Conservation (phyloP, 2,329 filamentous ascomycete genomes). For the Metarhizium anisopliae region DNA sequence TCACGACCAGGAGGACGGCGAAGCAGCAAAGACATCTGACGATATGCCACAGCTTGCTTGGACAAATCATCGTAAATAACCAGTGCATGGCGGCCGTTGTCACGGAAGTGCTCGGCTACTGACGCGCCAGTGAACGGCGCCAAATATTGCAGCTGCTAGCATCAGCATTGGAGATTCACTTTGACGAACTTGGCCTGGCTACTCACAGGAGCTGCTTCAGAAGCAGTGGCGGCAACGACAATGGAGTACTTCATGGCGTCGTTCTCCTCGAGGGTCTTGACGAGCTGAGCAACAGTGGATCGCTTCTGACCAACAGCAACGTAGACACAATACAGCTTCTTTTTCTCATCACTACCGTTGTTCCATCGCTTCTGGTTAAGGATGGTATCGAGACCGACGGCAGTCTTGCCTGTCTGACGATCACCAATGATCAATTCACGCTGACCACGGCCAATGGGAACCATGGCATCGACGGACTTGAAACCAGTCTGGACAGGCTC, state of each 20-base stretch:
- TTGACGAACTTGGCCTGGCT: too few species aligned
- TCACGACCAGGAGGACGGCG: conserved; percentile 98
- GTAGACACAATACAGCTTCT: conserved; percentile 99
- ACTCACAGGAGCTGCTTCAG: conserved; percentile 70
- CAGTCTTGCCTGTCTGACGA: conserved; percentile 99
- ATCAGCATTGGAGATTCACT: too few species aligned
- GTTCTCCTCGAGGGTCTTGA: conserved; percentile 99
- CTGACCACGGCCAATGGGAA: conserved; percentile 98
- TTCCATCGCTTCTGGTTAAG: conserved; percentile 99
- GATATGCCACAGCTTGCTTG: conserved; percentile 96
- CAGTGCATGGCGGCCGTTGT: conserved; percentile 73
- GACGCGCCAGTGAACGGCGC: too few species aligned
- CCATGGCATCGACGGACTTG: conserved; percentile 99
- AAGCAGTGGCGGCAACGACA: conserved; percentile 90
- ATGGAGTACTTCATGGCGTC: conserved; percentile 98
- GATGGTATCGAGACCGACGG: conserved; percentile 94
- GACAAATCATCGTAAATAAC: conserved; percentile 92
- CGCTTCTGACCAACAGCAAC: conserved; percentile 99
- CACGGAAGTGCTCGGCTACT: too few species aligned
- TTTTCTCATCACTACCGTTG: conserved; percentile 71
- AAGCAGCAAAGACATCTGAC: conserved; percentile 97
- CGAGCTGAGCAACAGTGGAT: conserved; percentile 96
- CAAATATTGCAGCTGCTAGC: too few species aligned
- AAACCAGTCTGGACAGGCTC: conserved; percentile 98
- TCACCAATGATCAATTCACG: conserved; percentile 99